Evolutionary conservation across 2,329 filamentous ascomycete genomes (phyloP).

Genomic region (Claviceps lovelessii): DNA sequence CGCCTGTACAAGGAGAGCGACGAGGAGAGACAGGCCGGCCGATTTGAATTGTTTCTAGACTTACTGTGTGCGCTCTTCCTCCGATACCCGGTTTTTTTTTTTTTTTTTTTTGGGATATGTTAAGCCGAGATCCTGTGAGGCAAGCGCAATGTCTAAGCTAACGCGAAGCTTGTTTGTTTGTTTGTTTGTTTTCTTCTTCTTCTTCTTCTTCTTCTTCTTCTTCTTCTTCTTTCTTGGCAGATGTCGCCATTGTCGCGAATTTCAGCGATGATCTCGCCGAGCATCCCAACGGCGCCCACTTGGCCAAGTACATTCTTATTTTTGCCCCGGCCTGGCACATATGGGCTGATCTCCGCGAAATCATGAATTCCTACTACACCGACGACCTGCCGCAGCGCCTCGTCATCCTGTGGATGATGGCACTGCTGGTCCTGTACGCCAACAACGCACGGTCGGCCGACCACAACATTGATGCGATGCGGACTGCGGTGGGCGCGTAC

Average conservation of each 20-base stretch:
- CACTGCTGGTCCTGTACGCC: constrained; percentile 30
- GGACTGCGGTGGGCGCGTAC: constrained; percentile 31
- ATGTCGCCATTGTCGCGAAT: constrained; percentile 34
- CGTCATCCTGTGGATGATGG: constrained; percentile 23
- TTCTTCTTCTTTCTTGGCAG: constrained; percentile 6
- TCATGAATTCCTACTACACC: constrained; percentile 39
- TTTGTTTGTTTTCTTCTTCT: too few species aligned
- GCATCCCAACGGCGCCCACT: constrained; percentile 26
- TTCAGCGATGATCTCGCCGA: constrained; percentile 34
- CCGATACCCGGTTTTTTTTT: too few species aligned
- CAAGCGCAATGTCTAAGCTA: not conserved
- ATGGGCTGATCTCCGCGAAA: constrained; percentile 33
- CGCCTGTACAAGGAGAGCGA: constrained; percentile 26
- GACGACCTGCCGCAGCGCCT: constrained; percentile 17
- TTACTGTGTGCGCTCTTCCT: constrained; percentile 23
- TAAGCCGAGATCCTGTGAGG: not conserved
- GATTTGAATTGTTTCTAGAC: constrained; percentile 36
- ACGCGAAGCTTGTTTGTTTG: too few species aligned
- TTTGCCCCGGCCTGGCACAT: constrained; percentile 35
- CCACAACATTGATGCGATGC: constrained; percentile 28
- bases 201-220: too few species aligned
- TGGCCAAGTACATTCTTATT: constrained; percentile 34
- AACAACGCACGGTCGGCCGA: constrained; percentile 32
- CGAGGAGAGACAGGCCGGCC: constrained; percentile 28
- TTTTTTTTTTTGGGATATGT: too few species aligned